Base-by-base conservation (phyloP, 208 protist species). In the Blastocrithidia nonstop region DNA sequence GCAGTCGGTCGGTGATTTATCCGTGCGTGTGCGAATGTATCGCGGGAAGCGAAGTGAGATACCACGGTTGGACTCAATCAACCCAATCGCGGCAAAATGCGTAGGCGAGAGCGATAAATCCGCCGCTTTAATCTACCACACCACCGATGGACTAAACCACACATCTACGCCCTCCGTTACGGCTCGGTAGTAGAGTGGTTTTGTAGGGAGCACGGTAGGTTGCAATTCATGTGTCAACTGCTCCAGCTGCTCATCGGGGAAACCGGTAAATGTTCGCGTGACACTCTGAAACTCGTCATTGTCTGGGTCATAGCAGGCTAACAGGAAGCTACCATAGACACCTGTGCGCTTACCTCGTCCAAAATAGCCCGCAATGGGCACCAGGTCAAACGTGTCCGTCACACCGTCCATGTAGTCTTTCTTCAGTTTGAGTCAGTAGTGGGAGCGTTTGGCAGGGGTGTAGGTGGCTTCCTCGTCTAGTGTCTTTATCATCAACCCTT, bases 401-500 rank as follows among this genome's bases (percentile, higher is more conserved):
- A 98, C 68, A 32, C 94, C 95, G 32, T 98, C 77, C 57, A 98
- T 83, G 66, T 99, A 99, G 71, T 99, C 98, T 66, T 98, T 98
- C 67, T 99, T 99, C 15, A 98, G 71, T 61, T 99, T 99, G 20
- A 98, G 73, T 97, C 97, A 99, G 29, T 85, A 94, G 49, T 93
- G 71, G 0, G 96, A 97, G 15, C 98, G 81, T 50, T 95, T 96
- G 7, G 77, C 85, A 0, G 97, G 96, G 53, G 96, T 93, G 67
- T 99, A 99, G 21, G 52, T 68, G 0, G 95, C 78, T 19, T 96
- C 80, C 37, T 94, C 72, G 17, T 80, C 51, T 11, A 98, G 77
- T 17, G 88, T 95, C 67, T 99, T 99, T 21, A 99, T 76, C 93
- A 99, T 99, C 2, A 99, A 78, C 2, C 98, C 98, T 62, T 99